Evolutionary conservation across 2,329 filamentous ascomycete species (phyloP).

Genomic region (Diaporthe sp.): DNA sequence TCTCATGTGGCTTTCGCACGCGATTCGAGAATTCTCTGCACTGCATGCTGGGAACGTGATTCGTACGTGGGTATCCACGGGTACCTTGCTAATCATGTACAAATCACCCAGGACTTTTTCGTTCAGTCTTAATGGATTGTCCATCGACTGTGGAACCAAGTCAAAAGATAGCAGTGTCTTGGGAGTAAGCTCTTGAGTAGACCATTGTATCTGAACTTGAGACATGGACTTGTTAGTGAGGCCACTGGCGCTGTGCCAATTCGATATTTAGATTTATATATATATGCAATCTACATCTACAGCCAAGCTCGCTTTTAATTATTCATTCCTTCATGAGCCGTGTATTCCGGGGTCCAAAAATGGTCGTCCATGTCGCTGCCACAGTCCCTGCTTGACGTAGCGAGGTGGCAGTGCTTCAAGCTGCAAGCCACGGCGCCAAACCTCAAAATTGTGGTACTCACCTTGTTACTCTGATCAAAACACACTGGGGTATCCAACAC

Average conservation of each 20-base stretch:
- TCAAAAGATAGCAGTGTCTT: not conserved
- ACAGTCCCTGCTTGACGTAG: not conserved
- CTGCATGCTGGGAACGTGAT: not conserved
- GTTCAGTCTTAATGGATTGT: not conserved
- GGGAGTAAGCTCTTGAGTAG: not conserved
- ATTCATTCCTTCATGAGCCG: not conserved
- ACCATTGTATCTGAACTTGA: not conserved
- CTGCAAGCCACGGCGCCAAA: not conserved
- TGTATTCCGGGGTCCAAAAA: not conserved
- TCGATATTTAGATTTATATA: not conserved
- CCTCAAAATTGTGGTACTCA: too few species aligned
- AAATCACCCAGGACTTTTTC: not conserved
- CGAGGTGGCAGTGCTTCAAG: too few species aligned
- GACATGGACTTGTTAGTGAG: not conserved
- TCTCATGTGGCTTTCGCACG: not conserved
- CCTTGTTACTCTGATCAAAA: not conserved
- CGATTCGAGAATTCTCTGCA: not conserved
- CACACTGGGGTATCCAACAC: slow-evolving; percentile 25
- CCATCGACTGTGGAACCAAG: not conserved
- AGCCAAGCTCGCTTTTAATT: not conserved
- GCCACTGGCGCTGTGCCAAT: not conserved
- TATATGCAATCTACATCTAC: slow-evolving; percentile 11
- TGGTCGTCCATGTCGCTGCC: not conserved
- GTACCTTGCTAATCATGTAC: not conserved
- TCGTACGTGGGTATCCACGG: not conserved